Base-by-base conservation (phyloP, 2,329 filamentous ascomycete species). In the Cladosporium sp. region DNA sequence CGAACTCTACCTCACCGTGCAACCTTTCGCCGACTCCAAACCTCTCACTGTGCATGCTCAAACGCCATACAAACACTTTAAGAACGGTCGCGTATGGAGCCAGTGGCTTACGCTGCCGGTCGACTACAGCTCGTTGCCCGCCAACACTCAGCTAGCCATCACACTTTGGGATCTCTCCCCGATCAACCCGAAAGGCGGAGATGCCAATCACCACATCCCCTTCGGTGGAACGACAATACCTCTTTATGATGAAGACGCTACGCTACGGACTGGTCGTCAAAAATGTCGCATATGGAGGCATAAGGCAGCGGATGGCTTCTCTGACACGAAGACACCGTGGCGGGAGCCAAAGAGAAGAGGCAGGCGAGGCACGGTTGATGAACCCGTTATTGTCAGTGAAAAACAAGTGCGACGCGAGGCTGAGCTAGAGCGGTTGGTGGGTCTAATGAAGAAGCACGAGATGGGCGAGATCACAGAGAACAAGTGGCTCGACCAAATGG, bases 11-110 rank as follows among this genome's bases (percentile, higher is more conserved):
- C 85, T 95, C 43, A 96, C 91, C 0, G 87, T 86, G 7, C 93
- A 97, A 69, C 80, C 97, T 62, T 99, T 92, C 86, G 89, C 91
- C 11, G 90, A 95, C 62, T 96, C 91, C 20, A 99, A 99, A 68
- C 90, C 92, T 30, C 74, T 99, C 59, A 95, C 91, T 0, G 88
- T 97, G 1, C 88, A 90, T 0, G 80, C 95, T 9, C 92, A 97
- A 68, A 99, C 93, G 2, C 81, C 89, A 19, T 97, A 97, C 72
- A 96, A 90, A 65, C 75, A 89, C 7, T 97, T 99, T 67, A 89
- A 90, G 65, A 80, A 80, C 30, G 83, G 64, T 27, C 70, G 73
- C 52, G 84, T 83, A 65, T 96, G 93, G 93, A 96, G 95, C 66
- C 92, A 97, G 73, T 99, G 95, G 93, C 80, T 99, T 22, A 83